phyloP scores from a whole-genome alignment of 306 rosid species.

The Trifolium subterraneum region DNA sequence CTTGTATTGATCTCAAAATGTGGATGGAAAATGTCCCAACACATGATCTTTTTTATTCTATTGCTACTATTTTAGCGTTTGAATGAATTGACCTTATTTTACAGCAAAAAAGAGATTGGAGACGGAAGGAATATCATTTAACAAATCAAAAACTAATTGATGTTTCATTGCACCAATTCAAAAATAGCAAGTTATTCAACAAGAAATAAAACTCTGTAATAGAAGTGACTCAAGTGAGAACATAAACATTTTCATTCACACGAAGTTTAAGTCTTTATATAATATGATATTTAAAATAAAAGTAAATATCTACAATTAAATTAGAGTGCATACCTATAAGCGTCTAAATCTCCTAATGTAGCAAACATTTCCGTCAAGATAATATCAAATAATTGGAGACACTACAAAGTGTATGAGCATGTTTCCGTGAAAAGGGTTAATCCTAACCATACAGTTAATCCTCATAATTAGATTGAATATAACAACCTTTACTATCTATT shows the following conservation, averaged over 20 bases:
- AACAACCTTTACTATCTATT: neutral
- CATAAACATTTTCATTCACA: neutral
- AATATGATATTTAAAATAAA: neutral
- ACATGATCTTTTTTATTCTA: too few relatives aligned
- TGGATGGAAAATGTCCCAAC: too few relatives aligned
- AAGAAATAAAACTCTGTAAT: constrained; percentile 30
- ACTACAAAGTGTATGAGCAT: neutral
- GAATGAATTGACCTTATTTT: too few relatives aligned
- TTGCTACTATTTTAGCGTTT: too few relatives aligned
- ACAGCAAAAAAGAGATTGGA: too few relatives aligned
- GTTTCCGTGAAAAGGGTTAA: neutral
- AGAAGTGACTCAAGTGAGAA: constrained; percentile 7
- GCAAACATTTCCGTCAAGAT: neutral
- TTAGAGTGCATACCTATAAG: neutral
- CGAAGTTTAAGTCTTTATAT: neutral
- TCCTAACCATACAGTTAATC: neutral
- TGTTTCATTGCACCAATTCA: constrained; percentile 1
- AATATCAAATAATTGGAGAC: neutral
- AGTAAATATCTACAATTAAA: neutral
- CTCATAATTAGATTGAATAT: neutral
- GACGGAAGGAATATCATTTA: neutral
- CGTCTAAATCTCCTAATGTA: neutral
- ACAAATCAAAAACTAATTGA: constrained; percentile 8
- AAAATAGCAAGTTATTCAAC: constrained; percentile 44
- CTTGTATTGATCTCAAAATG: too few relatives aligned